Conservation (phyloP, 2,329 filamentous ascomycete genomes). For the Fusarium newnesense region DNA sequence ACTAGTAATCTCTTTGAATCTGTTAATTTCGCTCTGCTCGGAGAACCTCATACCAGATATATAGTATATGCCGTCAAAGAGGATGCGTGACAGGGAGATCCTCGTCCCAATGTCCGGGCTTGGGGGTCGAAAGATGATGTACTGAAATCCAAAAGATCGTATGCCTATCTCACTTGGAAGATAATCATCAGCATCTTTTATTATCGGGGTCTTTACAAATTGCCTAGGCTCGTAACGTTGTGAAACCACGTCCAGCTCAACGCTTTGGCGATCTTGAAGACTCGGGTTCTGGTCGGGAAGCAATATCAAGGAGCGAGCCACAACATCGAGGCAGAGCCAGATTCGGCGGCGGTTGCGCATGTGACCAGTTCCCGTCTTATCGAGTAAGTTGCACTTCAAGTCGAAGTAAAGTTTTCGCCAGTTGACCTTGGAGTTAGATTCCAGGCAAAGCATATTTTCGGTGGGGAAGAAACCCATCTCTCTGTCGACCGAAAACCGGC, state of each 20-base stretch:
- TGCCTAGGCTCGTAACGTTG: accelerated
- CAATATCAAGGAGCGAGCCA: neutral
- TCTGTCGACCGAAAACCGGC: accelerated
- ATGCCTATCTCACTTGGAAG: neutral
- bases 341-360: neutral
- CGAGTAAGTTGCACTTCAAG: neutral
- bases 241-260: neutral
- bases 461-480: neutral
- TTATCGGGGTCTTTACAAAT: neutral
- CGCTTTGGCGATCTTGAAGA: neutral
- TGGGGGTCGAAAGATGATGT: neutral
- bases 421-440: neutral
- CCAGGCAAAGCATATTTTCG: neutral
- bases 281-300: neutral
- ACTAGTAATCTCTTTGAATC: neutral
- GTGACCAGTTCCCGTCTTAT: neutral
- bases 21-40: accelerated
- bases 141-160: neutral
- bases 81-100: neutral
- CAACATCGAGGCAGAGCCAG: neutral
- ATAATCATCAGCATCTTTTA: neutral
- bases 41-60: neutral
- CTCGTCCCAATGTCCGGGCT: accelerated
- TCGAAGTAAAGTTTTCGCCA: neutral
- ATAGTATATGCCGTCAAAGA: neutral